These are phyloP conservation scores for Dacryopinax spathularia DNA, from an alignment of 768 basidiomycete species.

Conservation along the genomic window DNA sequence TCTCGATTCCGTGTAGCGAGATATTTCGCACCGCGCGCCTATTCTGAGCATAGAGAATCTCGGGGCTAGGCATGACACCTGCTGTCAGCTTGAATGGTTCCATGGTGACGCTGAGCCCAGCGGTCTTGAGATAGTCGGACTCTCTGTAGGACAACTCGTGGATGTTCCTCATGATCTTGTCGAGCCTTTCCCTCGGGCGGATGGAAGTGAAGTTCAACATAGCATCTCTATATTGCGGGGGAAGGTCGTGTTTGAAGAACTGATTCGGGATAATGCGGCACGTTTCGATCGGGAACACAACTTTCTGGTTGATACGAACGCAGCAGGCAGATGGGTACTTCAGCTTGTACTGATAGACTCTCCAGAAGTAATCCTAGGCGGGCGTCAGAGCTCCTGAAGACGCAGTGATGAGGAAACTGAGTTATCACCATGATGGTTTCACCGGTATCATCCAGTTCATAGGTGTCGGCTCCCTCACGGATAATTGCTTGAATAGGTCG, in stretches of 20 bases:
- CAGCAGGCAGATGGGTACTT: background rate
- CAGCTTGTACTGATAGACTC: slow-evolving; percentile 1
- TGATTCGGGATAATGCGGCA: background rate
- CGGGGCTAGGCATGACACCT: background rate
- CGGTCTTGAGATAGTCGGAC: background rate
- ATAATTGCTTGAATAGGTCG: background rate
- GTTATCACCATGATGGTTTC: background rate
- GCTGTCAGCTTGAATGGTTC: background rate
- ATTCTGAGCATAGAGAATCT: background rate
- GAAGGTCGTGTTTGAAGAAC: background rate
- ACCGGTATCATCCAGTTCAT: background rate
- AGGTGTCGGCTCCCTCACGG: background rate
- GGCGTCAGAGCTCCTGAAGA: background rate
- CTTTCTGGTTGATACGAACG: background rate
- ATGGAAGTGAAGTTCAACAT: background rate
- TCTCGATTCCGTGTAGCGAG: background rate
- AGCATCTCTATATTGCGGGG: background rate
- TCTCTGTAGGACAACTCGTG: background rate
- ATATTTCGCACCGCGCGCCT: background rate
- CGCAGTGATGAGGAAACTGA: too few species aligned
- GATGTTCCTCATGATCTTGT: background rate
- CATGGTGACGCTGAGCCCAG: background rate
- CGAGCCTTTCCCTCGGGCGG: background rate
- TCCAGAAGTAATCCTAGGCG: background rate
- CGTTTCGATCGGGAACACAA: background rate